These are phyloP conservation scores for Penicillium sp. DNA, from an alignment of 2,329 filamentous ascomycete species.

Conservation along the genomic window DNA sequence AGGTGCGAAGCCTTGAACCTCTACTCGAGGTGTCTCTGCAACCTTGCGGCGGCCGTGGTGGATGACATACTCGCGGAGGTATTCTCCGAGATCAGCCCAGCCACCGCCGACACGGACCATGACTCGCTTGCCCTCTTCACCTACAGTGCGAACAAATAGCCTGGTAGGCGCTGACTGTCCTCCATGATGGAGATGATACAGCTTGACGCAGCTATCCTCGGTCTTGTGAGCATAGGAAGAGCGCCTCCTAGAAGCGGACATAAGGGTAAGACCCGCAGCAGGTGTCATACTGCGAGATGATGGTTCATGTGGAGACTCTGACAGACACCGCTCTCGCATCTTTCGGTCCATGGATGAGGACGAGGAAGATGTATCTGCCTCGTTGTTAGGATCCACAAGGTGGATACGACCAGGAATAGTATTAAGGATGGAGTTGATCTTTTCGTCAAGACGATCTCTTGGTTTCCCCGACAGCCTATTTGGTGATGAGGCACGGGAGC, in stretches of 20 bases:
- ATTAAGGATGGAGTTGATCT: constrained; percentile 75
- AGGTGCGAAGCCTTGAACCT: constrained; percentile 51
- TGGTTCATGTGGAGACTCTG: constrained; percentile 33
- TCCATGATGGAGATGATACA: constrained; percentile 85
- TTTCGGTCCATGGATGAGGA: constrained; percentile 35
- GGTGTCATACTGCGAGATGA: constrained; percentile 53
- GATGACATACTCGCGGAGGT: constrained; percentile 85
- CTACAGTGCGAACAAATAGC: constrained; percentile 88
- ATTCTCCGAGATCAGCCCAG: constrained; percentile 97
- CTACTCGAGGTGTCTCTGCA: constrained; percentile 53
- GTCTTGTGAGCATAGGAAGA: constrained; percentile 33
- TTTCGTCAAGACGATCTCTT: constrained; percentile 71
- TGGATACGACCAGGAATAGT: constrained; percentile 77
- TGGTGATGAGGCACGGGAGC: constrained; percentile 40
- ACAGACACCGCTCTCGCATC: constrained; percentile 43
- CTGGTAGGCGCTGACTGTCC: constrained; percentile 88
- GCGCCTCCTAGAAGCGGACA: constrained; percentile 52
- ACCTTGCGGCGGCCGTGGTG: constrained; percentile 78
- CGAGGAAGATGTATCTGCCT: constrained; percentile 31
- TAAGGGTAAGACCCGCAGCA: constrained; percentile 67
- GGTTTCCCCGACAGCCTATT: constrained; percentile 42
- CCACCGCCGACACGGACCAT: constrained; percentile 98
- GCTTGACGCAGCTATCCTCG: constrained; percentile 72
- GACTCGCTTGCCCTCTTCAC: constrained; percentile 83
- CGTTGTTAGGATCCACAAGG: constrained; percentile 55